These are phyloP conservation scores for Clonostachys byssicola DNA, from an alignment of 2,329 filamentous ascomycete genomes.

Conservation along the genomic window DNA sequence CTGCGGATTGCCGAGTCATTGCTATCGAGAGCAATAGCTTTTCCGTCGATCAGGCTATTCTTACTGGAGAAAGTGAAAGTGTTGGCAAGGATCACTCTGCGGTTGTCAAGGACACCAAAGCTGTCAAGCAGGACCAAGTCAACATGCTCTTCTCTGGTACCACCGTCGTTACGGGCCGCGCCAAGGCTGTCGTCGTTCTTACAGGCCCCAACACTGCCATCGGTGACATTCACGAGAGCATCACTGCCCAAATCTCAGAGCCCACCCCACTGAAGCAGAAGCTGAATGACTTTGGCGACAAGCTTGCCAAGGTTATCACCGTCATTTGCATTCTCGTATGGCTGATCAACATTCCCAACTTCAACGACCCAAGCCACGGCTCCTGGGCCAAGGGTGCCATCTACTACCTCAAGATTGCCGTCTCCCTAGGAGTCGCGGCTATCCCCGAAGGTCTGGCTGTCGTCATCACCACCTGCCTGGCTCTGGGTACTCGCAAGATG, in stretches of 20 bases:
- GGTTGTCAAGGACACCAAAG: constrained; percentile 70
- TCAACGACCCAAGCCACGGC: constrained; percentile 90
- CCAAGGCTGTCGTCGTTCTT: constrained; percentile 83
- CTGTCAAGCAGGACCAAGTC: constrained; percentile 94
- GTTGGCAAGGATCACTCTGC: constrained; percentile 75
- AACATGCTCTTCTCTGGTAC: constrained; percentile 99
- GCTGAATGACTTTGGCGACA: constrained; percentile 96
- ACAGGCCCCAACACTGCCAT: constrained; percentile 92
- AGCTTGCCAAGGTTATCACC: constrained; percentile 94
- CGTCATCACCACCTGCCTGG: constrained; percentile 97
- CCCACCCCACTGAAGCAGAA: constrained; percentile 98
- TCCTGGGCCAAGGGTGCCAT: constrained; percentile 96
- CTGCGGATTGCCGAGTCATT: constrained; percentile 88
- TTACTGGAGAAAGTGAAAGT: constrained; percentile 97
- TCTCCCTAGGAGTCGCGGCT: constrained; percentile 94
- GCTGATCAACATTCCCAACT: constrained; percentile 98
- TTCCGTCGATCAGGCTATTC: constrained; percentile 90
- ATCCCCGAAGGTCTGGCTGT: constrained; percentile 97
- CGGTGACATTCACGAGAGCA: constrained; percentile 98
- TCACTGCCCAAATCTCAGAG: constrained; percentile 95
- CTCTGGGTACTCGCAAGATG: constrained; percentile 96
- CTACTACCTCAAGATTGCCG: constrained; percentile 99
- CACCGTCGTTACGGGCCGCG: constrained; percentile 91
- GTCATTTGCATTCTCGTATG: constrained; percentile 95
- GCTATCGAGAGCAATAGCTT: constrained; percentile 97